phyloP scores from a whole-genome alignment of 2,329 filamentous ascomycete species.

The Neoscytalidium dimidiatum region DNA sequence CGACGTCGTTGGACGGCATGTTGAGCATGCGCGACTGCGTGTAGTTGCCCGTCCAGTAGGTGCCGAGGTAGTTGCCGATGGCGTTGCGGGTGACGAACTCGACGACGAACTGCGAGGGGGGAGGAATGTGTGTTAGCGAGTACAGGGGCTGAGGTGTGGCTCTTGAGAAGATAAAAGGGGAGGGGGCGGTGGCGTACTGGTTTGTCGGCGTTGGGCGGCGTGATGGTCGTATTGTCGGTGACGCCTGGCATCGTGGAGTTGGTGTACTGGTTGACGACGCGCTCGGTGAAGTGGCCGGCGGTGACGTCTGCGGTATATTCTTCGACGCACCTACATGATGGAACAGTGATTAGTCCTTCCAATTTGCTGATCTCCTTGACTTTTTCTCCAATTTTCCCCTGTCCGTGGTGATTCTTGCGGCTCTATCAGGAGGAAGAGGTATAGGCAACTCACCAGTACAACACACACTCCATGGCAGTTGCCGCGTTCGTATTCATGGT shows the following conservation, averaged over 20 bases:
- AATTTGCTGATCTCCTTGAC: no score
- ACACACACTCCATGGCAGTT: constrained; percentile 3
- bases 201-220: background rate
- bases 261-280: background rate
- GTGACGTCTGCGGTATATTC: background rate
- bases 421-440: background rate
- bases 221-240: background rate
- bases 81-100: background rate
- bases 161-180: no score
- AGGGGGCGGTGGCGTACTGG: no score
- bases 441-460: background rate
- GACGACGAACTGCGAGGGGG: background rate
- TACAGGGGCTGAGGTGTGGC: no score
- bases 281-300: background rate
- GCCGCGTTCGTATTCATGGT: background rate
- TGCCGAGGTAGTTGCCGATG: background rate
- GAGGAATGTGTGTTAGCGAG: no score
- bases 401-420: no score
- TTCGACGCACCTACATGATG: constrained; percentile 6
- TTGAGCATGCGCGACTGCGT: background rate
- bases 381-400: no score
- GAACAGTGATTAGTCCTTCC: background rate
- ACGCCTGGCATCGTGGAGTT: background rate
- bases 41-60: background rate
- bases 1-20: background rate